Base-by-base conservation (phyloP, 148 eudicot species). In the Heliamphora exappendiculata region DNA sequence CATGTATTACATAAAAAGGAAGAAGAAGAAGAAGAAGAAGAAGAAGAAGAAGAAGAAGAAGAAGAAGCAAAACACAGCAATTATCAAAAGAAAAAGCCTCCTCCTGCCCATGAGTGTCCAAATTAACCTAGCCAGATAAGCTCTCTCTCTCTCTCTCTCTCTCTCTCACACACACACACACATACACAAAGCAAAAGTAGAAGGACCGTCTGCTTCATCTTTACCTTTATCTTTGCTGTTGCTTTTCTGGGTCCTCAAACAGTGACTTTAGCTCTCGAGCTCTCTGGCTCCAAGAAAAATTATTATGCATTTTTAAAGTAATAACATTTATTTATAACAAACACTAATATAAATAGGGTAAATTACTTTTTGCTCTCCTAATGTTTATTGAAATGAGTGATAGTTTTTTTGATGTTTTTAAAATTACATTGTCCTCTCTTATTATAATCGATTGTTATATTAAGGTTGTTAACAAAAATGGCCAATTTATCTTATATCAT, bases 51-150 rank as follows among this genome's bases (percentile, higher is more conserved):
- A 16, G 41, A 59, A 13, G 17, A n/a, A 4, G 14, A 74, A 13
- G 39, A 69, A 77, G 54, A 66, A 33, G 33, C 20, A 4, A 29
- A 69, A 39, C 31, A 67, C 26, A 13, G 49, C 65, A 39, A 22
- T n/a, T 58, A 55, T 55, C 74, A 37, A 76, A 77, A 77, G 74
- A 67, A 39, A 77, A 77, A 77, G 79, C 79, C 70, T 68, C 44
- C 62, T 16, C 54, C 4, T n/a, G 50, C 74, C 29, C 53, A 54
- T 7, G n/a, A n/a, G n/a, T n/a, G n/a, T n/a, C n/a, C n/a, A n/a
- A n/a, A n/a, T n/a, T n/a, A n/a, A n/a, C n/a, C n/a, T n/a, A n/a
- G n/a, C n/a, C n/a, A n/a, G n/a, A n/a, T n/a, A n/a, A n/a, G 10
- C 20, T 17, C 24, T 36, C 73, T 28, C 55, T 26, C 55, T 44